These are phyloP conservation scores for Monosporascus sp. DNA, from an alignment of 2,329 filamentous ascomycete species.

Conservation along the genomic window DNA sequence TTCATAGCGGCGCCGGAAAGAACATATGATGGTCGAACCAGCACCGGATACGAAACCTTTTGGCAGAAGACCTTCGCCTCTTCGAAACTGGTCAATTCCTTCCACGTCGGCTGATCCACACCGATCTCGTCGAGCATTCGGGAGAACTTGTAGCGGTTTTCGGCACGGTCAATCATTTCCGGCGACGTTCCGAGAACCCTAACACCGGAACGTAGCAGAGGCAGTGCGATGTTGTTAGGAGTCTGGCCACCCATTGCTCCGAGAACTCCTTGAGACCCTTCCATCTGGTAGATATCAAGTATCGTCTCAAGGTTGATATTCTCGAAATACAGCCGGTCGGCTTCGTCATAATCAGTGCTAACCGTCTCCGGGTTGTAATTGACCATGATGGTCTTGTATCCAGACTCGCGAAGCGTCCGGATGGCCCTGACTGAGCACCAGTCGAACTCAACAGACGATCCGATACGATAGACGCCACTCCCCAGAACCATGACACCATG, in stretches of 20 bases:
- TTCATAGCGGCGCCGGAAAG: constrained; percentile 98
- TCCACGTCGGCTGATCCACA: constrained; percentile 97
- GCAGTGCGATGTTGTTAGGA: constrained; percentile 94
- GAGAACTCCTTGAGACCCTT: constrained; percentile 76
- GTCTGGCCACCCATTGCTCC: constrained; percentile 97
- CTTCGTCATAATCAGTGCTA: constrained; percentile 87
- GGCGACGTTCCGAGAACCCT: constrained; percentile 93
- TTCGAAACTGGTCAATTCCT: constrained; percentile 90
- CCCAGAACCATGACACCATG: constrained; percentile 94
- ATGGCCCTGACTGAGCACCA: constrained; percentile 97
- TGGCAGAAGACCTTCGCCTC: constrained; percentile 85
- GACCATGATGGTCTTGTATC: constrained; percentile 87
- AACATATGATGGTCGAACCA: constrained; percentile 94
- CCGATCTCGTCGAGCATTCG: constrained; percentile 93
- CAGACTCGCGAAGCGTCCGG: constrained; percentile 76
- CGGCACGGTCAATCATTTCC: constrained; percentile 97
- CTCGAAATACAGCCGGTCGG: constrained; percentile 92
- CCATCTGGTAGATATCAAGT: constrained; percentile 87
- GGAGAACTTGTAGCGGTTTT: constrained; percentile 98
- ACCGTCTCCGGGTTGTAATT: constrained; percentile 84
- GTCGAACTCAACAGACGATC: constrained; percentile 96
- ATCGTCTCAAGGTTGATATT: constrained; percentile 88
- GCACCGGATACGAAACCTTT: constrained; percentile 84
- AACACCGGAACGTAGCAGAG: constrained; percentile 81
- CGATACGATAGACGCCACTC: constrained; percentile 94